Evolutionary conservation across 169 alveolate species (phyloP).

Genomic region (Eimeria maxima): DNA sequence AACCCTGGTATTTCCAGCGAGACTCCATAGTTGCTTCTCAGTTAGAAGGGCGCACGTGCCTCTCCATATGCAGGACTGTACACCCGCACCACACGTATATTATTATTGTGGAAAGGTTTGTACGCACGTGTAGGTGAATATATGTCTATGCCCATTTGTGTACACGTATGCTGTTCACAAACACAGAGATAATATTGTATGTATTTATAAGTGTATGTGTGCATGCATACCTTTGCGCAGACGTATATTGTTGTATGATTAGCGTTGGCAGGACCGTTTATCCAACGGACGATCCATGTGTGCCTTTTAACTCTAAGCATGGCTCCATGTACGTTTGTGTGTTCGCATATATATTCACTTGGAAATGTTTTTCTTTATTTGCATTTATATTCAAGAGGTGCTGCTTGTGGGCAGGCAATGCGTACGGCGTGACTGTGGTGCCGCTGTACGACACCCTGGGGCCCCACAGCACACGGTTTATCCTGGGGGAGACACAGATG

Average conservation of each 20-base stretch:
- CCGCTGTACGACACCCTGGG: conserved; percentile 85
- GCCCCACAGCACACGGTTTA: conserved; percentile 77
- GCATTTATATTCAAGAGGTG: background rate
- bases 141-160: no score
- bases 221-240: background rate
- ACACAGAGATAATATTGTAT: no score
- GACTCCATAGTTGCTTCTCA: background rate
- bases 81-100: background rate
- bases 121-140: no score
- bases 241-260: no score
- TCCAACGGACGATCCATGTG: background rate
- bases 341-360: background rate
- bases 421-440: conserved; percentile 81
- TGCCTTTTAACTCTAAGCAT: no score
- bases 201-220: background rate
- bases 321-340: background rate
- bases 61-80: background rate
- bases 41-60: background rate
- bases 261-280: no score
- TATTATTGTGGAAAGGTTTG: no score
- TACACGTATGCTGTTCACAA: no score
- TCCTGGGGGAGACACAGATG: conserved; percentile 80
- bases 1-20: background rate
- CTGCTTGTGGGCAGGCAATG: conserved; percentile 64
- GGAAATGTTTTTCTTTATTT: background rate